Evolutionary conservation across 257 asterid species (phyloP), one percentile per base, ranked within the genome.

Genomic region (Apocynum venetum): DNA sequence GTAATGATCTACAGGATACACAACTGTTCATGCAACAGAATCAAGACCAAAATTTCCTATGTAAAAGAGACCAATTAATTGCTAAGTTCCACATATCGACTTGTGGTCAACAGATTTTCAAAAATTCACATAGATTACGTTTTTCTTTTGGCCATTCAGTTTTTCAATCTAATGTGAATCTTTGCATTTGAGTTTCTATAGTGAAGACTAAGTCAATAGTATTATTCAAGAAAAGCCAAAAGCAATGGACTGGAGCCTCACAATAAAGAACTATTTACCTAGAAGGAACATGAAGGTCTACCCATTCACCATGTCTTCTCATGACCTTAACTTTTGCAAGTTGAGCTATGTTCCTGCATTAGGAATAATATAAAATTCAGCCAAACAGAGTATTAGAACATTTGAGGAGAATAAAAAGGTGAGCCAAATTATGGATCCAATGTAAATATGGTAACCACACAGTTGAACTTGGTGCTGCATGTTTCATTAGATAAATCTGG

Each of bases 281-380:
- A 76, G 71, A 83, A 61, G 96, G 94, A 67, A 94, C 86, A 1
- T 71, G 83, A 77, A 92, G 90, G 83, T 89, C 93, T 83, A 76
- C 80, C 98, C 98, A 94, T 20, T 80, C 90, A 40, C 96, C 96
- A 14, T 84, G 90, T 72, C 77, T 88, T 81, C 82, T 92, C 96
- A 90, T 86, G 84, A 94, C 77, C 89, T 90, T 92, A 76, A 92
- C 88, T 80, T 87, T 92, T 61, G 96, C 89, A 73, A 90, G 92
- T 65, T 90, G 97, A 64, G 93, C 93, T 56, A 90, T 86, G 75
- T 88, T 93, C 87, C 97, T 94, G 90, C 87, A 85, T 25, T 46
- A 25, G 49, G 53, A 51, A 69, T 17, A 15, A 0, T 48, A 2
- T 20, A 44, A 64, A 61, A 48, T 65, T 65, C 56, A 60, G 19